These are phyloP conservation scores for Trichophyton simii DNA, from an alignment of 2,329 filamentous ascomycete genomes.

Conservation along the genomic window DNA sequence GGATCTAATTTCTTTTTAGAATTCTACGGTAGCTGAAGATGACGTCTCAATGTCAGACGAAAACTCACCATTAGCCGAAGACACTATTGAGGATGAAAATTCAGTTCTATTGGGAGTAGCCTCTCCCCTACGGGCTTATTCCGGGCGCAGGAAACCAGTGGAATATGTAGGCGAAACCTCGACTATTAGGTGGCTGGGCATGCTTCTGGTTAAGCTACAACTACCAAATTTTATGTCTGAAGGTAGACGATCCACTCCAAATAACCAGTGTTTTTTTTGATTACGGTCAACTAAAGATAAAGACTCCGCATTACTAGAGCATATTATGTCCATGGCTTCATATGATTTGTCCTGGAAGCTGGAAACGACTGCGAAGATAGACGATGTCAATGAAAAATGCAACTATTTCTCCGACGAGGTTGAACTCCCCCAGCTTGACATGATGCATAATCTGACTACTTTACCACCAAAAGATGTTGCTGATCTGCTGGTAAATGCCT, in stretches of 20 bases:
- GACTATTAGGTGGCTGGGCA: constrained; percentile 13
- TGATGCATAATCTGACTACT: constrained; percentile 22
- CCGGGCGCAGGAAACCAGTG: constrained; percentile 6
- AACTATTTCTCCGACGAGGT: constrained; percentile 26
- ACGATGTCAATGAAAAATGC: constrained; percentile 15
- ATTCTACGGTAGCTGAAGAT: constrained; percentile 6
- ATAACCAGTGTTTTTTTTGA: background rate
- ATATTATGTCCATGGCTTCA: background rate
- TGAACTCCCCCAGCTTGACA: constrained; percentile 14
- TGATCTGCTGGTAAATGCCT: constrained; percentile 24
- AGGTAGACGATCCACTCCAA: background rate
- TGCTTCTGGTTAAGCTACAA: constrained; percentile 7
- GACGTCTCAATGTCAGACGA: constrained; percentile 8
- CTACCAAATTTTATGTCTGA: constrained; percentile 3
- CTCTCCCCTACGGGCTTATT: constrained; percentile 11
- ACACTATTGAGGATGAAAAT: constrained; percentile 13
- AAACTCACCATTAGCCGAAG: constrained; percentile 8
- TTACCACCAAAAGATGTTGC: constrained; percentile 23
- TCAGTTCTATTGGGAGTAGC: constrained; percentile 6
- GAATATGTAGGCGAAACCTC: constrained; percentile 13
- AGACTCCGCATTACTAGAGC: background rate
- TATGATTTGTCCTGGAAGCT: background rate
- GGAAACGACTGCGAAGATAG: background rate
- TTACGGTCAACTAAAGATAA: background rate
- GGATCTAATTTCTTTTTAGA: background rate